Evolutionary conservation across 2,329 filamentous ascomycete species (phyloP).

Genomic region (Colletotrichum caudatum): DNA sequence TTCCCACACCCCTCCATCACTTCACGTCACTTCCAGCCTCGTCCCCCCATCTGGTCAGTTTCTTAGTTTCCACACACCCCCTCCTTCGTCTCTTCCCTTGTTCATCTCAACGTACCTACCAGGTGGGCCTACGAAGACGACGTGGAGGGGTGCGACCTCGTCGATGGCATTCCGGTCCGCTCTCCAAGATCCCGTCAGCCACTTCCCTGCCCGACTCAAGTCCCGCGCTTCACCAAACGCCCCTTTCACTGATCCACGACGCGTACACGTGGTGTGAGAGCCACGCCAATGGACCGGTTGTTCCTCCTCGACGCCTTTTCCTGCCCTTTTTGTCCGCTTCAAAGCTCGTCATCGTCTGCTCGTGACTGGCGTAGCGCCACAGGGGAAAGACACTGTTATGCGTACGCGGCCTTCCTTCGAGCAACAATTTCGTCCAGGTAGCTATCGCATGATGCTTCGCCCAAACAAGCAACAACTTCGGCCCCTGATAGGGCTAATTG

Average conservation of each 20-base stretch:
- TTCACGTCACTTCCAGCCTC: background rate
- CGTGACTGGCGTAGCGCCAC: slow-evolving; percentile 32
- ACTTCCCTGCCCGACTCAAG: slow-evolving; percentile 5
- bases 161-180: slow-evolving; percentile 37
- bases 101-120: background rate
- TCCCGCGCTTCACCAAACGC: slow-evolving; percentile 24
- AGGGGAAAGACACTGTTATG: slow-evolving; percentile 12
- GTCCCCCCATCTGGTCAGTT: background rate
- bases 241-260: slow-evolving; percentile 27
- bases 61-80: slow-evolving; percentile 3
- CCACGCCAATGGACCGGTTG: slow-evolving; percentile 13
- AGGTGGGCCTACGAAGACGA: background rate
- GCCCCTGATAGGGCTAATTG: background rate
- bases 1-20: slow-evolving; percentile 1
- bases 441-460: slow-evolving; percentile 23
- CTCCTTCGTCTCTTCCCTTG: slow-evolving; percentile 1
- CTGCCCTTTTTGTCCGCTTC: slow-evolving; percentile 18
- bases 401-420: slow-evolving; percentile 13
- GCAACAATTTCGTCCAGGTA: slow-evolving; percentile 19
- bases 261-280: slow-evolving; percentile 32
- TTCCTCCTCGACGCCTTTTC: slow-evolving; percentile 16
- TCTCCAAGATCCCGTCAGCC: slow-evolving; percentile 28
- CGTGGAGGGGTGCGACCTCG: background rate
- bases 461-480: slow-evolving; percentile 24
- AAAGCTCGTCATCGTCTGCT: slow-evolving; percentile 16